Evolutionary conservation across 441 rosid species (phyloP).

Genomic region (Pelargonium cotyledonis): DNA sequence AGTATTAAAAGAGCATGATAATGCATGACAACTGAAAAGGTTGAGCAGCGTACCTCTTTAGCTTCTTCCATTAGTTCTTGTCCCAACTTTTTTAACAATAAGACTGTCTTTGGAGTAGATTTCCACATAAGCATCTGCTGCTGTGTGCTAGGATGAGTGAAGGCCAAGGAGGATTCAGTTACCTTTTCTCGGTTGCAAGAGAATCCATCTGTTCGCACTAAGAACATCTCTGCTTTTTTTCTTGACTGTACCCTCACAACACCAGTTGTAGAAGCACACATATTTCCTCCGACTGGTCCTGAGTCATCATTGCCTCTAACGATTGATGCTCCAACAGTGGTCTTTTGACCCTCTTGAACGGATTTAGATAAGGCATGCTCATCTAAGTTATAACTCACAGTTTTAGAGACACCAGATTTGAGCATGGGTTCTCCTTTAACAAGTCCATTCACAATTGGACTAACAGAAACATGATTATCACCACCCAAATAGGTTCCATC

Average conservation of each 20-base stretch:
- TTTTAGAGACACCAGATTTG: slow-evolving; percentile 24
- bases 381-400: slow-evolving; percentile 31
- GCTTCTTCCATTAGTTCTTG: slow-evolving; percentile 91
- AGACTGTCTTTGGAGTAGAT: slow-evolving; percentile 78
- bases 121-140: slow-evolving; percentile 99
- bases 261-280: slow-evolving; percentile 98
- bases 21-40: slow-evolving; percentile 3
- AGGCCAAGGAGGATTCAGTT: slow-evolving; percentile 90
- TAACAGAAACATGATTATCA: slow-evolving; percentile 27
- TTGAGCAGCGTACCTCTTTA: slow-evolving; percentile 56
- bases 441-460: slow-evolving; percentile 25
- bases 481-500: slow-evolving; percentile 30
- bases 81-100: slow-evolving; percentile 86
- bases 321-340: slow-evolving; percentile 29
- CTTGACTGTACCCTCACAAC: slow-evolving; percentile 96
- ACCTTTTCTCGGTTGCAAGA: slow-evolving; percentile 94
- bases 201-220: slow-evolving; percentile 93
- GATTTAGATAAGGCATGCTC: slow-evolving; percentile 25
- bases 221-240: slow-evolving; percentile 94
- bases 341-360: slow-evolving; percentile 24
- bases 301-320: slow-evolving; percentile 50
- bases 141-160: slow-evolving; percentile 97
- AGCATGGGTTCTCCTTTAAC: slow-evolving; percentile 25
- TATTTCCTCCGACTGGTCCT: slow-evolving; percentile 61
- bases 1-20: not conserved